Evolutionary conservation across 2,329 filamentous ascomycete species (phyloP), one percentile per base, ranked within the genome.

Genomic region (Monilinia fructigena): DNA sequence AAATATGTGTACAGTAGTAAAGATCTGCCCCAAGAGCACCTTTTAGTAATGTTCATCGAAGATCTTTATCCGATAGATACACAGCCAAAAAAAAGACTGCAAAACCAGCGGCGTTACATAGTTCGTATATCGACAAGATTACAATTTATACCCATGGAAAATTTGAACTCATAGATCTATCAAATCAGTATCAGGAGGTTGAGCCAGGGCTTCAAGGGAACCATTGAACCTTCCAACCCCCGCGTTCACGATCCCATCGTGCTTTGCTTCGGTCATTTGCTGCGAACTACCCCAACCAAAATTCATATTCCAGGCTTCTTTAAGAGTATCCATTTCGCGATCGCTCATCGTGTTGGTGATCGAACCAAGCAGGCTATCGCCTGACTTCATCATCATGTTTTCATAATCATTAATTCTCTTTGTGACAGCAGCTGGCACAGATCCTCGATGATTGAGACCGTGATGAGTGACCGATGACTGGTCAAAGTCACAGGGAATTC

Each of bases 401-500:
- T 74, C 74, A 3, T 74, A 64, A 11, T 74, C 73, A 16, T 55
- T 70, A 26, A 70, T 70, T 59, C 70, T 69, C 67, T 72, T 75
- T 23, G 62, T 55, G 47, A 71, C 61, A 14, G 56, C 23, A 48
- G 70, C 71, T 50, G 58, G 66, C 65, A 66, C 52, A 16, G 40
- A 53, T 69, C 52, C 48, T 35, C 35, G 45, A 8, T 31, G 50
- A n/a, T 60, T 18, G 20, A 42, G 31, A 38, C 63, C 59, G 35
- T 66, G 56, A 50, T 72, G 71, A 28, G 74, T 55, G 26, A 67
- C 38, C 2, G 67, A 67, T 55, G 67, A 66, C 55, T 76, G 75
- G 55, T 76, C 72, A 56, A 75, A 73, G 48, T 76, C 73, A n/a
- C 75, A 67, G 28, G 72, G 71, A 23, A 76, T 56, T 45, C 68